Conservation (phyloP, 768 basidiomycete species). For the Leccinum aurantiacum region DNA sequence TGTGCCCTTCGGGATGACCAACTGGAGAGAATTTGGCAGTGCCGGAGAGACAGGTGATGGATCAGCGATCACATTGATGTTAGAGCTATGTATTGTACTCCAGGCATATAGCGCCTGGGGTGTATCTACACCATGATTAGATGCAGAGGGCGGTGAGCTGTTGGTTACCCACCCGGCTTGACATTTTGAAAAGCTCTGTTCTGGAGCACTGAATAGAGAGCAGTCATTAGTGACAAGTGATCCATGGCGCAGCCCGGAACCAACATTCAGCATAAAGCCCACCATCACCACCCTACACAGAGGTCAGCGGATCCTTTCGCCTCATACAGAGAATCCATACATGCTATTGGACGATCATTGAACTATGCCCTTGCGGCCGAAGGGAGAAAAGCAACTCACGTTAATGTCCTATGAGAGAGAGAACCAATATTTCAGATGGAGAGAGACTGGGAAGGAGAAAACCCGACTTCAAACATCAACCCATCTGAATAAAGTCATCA, state of each 20-base stretch:
- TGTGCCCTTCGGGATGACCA: conserved; percentile 43
- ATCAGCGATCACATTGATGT: conserved; percentile 52
- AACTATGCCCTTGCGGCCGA: neutral
- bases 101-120: conserved; percentile 51
- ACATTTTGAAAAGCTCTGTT: conserved; percentile 71
- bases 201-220: conserved; percentile 48
- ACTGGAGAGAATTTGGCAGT: conserved; percentile 60
- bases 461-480: conserved; percentile 57
- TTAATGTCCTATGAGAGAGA: conserved; percentile 52
- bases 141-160: neutral
- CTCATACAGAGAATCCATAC: conserved; percentile 24
- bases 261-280: conserved; percentile 63
- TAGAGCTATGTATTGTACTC: conserved; percentile 45
- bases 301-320: conserved; percentile 19
- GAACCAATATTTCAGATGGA: neutral
- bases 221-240: neutral
- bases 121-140: conserved; percentile 38
- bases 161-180: conserved; percentile 41
- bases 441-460: neutral
- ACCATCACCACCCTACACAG: conserved; percentile 60
- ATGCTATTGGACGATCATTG: conserved; percentile 27
- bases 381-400: conserved; percentile 38
- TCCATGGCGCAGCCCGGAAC: conserved; percentile 9
- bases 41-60: conserved; percentile 52
- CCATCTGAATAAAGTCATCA: conserved; percentile 38